A percentile compares a stretch with the other conserved stretches of the same genome.
Conservation (phyloP, 129 eudicot genomes). For the Scalesia atractyloides region DNA sequence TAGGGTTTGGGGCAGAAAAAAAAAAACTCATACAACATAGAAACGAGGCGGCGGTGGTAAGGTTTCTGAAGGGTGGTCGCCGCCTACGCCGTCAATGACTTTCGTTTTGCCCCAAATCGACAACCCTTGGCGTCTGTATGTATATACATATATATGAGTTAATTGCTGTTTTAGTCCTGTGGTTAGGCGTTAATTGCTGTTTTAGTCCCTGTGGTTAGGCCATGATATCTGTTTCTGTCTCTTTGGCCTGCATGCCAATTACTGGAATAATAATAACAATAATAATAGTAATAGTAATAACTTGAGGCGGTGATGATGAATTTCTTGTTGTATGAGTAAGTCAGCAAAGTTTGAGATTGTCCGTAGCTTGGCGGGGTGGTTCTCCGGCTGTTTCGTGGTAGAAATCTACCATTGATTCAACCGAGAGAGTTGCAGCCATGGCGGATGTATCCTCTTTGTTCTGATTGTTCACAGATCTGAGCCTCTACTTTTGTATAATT, state of each 20-base stretch:
- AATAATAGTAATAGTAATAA: constrained; percentile 2
- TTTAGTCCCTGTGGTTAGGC: no score
- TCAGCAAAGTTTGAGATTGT: constrained; percentile 11
- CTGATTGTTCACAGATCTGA: constrained; percentile 28
- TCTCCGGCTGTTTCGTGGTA: constrained; percentile 18
- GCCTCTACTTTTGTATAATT: constrained; percentile 19
- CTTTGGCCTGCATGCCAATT: background rate
- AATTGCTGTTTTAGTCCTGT: no score
- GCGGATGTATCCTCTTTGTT: constrained; percentile 36
- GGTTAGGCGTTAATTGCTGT: no score
- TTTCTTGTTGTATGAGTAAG: constrained; percentile 31
- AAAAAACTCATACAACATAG: constrained; percentile 27
- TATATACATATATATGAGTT: background rate
- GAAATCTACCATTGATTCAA: constrained; percentile 18
- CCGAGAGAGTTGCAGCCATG: constrained; percentile 51
- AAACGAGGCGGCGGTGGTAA: constrained; percentile 33
- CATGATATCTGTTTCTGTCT: no score
- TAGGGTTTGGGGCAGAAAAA: constrained; percentile 33
- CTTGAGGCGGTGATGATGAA: constrained; percentile 39
- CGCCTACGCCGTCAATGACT: constrained; percentile 46
- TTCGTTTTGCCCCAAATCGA: constrained; percentile 15
- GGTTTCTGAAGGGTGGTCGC: constrained; percentile 41
- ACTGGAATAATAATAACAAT: background rate
- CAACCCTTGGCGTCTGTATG: constrained; percentile 25
- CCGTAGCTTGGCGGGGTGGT: constrained; percentile 51